Evolutionary conservation across 2,329 filamentous ascomycete species (phyloP).

Genomic region (Colletotrichum lindemuthianum): DNA sequence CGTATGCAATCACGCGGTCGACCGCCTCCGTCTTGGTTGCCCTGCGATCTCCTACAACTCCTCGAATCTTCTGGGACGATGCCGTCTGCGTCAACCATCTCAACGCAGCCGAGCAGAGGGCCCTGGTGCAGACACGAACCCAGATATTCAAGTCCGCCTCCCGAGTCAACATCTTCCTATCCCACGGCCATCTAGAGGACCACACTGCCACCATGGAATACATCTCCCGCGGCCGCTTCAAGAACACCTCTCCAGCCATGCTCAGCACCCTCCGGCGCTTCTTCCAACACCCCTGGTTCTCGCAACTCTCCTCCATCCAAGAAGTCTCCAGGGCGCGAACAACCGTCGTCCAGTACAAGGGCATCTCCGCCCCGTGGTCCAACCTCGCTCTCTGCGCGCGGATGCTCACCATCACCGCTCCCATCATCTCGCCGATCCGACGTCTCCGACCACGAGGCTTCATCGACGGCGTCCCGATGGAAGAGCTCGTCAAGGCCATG

Average conservation of each 20-base stretch:
- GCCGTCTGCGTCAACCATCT: conserved; percentile 40
- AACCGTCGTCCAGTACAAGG: conserved; percentile 2
- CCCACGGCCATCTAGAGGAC: background rate
- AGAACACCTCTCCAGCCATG: background rate
- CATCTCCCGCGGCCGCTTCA: conserved; percentile 12
- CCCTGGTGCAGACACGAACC: conserved; percentile 39
- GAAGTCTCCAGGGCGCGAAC: conserved; percentile 4
- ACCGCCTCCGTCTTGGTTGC: background rate
- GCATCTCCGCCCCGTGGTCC: background rate
- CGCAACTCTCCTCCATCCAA: conserved; percentile 6
- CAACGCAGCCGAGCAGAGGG: conserved; percentile 37
- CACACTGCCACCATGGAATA: conserved; percentile 23
- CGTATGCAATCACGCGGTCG: background rate
- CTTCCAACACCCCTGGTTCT: conserved; percentile 14
- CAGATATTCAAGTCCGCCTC: conserved; percentile 40
- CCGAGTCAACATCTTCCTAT: conserved; percentile 40
- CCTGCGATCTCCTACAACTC: background rate
- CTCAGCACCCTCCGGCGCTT: background rate
- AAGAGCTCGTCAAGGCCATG: conserved; percentile 16
- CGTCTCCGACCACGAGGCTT: background rate
- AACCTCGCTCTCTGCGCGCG: conserved; percentile 13
- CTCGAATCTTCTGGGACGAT: conserved; percentile 40
- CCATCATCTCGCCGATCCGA: background rate
- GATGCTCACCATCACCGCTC: background rate
- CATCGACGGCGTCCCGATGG: conserved; percentile 5